A percentile compares a stretch with the other conserved stretches of the same genome.
Evolutionary conservation across 1,139 yeast genomes (phyloP).

Genomic region (Scheffersomyces cryptocercus): DNA sequence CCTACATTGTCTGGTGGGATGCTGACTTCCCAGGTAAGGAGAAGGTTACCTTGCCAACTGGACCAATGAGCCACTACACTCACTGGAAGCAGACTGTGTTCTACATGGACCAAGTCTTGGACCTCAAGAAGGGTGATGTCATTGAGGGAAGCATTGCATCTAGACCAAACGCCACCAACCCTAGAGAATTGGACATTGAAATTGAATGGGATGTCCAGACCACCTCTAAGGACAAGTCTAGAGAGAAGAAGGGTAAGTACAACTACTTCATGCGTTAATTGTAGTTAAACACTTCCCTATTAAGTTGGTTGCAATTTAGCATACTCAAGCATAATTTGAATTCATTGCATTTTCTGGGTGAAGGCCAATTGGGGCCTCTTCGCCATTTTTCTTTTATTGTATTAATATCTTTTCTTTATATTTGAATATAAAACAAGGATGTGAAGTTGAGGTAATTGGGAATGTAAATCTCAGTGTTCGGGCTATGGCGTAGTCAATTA

Average conservation of each 20-base stretch:
- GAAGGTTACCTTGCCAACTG: conserved; percentile 70
- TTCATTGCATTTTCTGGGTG: no score
- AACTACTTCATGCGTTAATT: conserved; percentile 65
- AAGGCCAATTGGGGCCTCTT: no score
- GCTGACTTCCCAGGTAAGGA: conserved; percentile 79
- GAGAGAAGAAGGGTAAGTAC: conserved; percentile 56
- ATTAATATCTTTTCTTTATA: no score
- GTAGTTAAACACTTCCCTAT: no score
- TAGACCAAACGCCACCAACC: conserved; percentile 74
- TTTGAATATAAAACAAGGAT: no score
- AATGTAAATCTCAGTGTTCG: no score
- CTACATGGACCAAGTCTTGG: conserved; percentile 81
- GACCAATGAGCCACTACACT: conserved; percentile 79
- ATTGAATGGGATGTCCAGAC: conserved; percentile 61
- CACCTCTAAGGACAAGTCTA: conserved; percentile 49
- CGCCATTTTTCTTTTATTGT: no score
- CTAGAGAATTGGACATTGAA: conserved; percentile 81
- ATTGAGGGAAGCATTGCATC: conserved; percentile 73
- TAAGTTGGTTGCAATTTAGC: no score
- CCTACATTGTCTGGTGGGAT: conserved; percentile 93
- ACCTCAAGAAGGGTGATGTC: conserved; percentile 73
- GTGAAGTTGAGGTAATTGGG: no score
- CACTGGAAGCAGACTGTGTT: conserved; percentile 99
- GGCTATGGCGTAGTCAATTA: no score
- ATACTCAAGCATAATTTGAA: no score